These are phyloP conservation scores for Mycena chlorophos DNA, from an alignment of 768 basidiomycete genomes.

Conservation along the genomic window DNA sequence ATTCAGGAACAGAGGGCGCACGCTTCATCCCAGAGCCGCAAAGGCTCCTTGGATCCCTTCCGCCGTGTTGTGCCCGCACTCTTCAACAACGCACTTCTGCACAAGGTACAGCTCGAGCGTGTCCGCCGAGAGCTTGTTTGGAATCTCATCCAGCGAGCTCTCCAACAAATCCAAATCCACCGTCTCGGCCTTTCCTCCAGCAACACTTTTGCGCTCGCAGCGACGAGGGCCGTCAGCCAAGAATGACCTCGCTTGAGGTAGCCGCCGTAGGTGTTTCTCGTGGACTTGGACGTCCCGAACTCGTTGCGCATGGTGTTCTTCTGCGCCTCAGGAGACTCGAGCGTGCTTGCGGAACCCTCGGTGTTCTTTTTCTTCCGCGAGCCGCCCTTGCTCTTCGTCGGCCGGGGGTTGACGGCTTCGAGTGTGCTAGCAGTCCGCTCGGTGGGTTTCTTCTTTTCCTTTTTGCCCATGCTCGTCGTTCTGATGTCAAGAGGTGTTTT, in stretches of 20 bases:
- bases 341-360: not conserved
- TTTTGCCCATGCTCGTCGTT: too few relatives aligned
- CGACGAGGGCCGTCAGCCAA: conserved; percentile 19
- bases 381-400: too few relatives aligned
- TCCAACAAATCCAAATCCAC: conserved; percentile 26
- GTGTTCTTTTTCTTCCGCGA: too few relatives aligned
- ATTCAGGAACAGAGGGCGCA: conserved; percentile 17
- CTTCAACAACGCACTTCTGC: conserved; percentile 33
- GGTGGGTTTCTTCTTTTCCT: too few relatives aligned
- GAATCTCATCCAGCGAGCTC: conserved; percentile 31
- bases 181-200: not conserved
- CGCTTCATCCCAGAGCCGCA: conserved; percentile 31
- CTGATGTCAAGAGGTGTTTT: too few relatives aligned
- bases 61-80: conserved; percentile 19
- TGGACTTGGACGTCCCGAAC: not conserved
- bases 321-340: not conserved
- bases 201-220: not conserved
- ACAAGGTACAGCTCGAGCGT: conserved; percentile 30
- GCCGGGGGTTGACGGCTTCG: too few relatives aligned
- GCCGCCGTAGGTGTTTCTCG: not conserved
- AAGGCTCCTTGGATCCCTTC: conserved; percentile 30
- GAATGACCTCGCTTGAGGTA: not conserved
- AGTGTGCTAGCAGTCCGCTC: too few relatives aligned
- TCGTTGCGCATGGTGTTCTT: not conserved
- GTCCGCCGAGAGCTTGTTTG: conserved; percentile 28